Evolutionary conservation across 768 basidiomycete species (phyloP).

Genomic region (Austroboletus eburneus): DNA sequence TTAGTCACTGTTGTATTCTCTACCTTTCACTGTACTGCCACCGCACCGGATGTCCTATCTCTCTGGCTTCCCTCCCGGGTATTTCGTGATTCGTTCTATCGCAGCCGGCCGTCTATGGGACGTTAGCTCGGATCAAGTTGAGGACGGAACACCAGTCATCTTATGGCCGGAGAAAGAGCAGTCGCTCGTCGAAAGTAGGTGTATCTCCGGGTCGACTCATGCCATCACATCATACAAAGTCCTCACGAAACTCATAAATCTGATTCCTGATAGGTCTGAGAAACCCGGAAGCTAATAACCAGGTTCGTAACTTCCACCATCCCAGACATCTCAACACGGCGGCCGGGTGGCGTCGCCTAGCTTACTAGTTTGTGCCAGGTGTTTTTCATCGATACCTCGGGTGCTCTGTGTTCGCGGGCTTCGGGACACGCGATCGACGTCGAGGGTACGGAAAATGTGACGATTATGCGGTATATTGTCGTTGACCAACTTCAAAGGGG

Average conservation of each 20-base stretch:
- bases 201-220: not conserved
- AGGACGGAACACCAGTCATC: constrained; percentile 44
- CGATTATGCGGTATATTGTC: not conserved
- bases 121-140: constrained; percentile 29
- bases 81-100: constrained; percentile 37
- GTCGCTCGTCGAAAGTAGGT: constrained; percentile 73
- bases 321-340: not conserved
- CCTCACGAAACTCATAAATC: constrained; percentile 11
- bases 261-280: constrained; percentile 59
- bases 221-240: too few species aligned
- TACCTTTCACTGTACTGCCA: not conserved
- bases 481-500: constrained; percentile 40
- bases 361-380: constrained; percentile 42
- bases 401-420: constrained; percentile 70
- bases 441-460: constrained; percentile 46
- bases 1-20: too few species aligned
- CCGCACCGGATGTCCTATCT: constrained; percentile 18
- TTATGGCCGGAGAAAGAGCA: constrained; percentile 73
- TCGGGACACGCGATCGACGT: constrained; percentile 82
- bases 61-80: constrained; percentile 35
- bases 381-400: constrained; percentile 78
- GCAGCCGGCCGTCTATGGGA: constrained; percentile 36
- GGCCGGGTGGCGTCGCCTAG: not conserved
- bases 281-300: constrained; percentile 67
- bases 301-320: constrained; percentile 49